A percentile compares a stretch with the other conserved stretches of the same genome.
These are phyloP conservation scores for Lactarius tabidus DNA, from an alignment of 768 basidiomycete species.

Conservation along the genomic window DNA sequence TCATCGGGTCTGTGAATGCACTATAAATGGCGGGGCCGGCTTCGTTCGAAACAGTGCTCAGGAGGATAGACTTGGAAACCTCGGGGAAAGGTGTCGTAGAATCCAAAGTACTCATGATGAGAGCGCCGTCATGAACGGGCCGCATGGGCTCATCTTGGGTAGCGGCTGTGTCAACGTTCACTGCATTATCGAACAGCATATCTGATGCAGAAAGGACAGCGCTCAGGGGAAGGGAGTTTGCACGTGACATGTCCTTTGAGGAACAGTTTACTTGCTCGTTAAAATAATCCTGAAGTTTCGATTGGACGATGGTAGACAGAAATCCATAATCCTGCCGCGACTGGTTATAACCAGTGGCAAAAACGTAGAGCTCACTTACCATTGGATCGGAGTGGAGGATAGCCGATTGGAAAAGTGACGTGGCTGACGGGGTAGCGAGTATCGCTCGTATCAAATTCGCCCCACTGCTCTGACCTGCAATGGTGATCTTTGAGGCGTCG, in stretches of 20 bases:
- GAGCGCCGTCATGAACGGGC: slow-evolving; percentile 60
- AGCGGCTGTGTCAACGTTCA: slow-evolving; percentile 48
- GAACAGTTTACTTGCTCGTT: slow-evolving; percentile 46
- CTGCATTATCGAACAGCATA: slow-evolving; percentile 42
- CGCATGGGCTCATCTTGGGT: slow-evolving; percentile 57
- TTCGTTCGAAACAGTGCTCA: slow-evolving; percentile 71
- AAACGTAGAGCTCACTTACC: slow-evolving; percentile 38
- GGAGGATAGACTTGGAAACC: slow-evolving; percentile 59
- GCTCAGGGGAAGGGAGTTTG: slow-evolving; percentile 44
- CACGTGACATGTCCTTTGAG: slow-evolving; percentile 46
- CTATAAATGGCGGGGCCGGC: slow-evolving; percentile 60
- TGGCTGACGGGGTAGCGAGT: slow-evolving; percentile 66
- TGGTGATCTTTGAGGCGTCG: slow-evolving; percentile 55
- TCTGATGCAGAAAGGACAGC: slow-evolving; percentile 52
- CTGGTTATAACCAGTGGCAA: neutral
- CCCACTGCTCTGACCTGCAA: slow-evolving; percentile 83
- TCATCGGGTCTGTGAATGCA: slow-evolving; percentile 39
- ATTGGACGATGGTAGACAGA: slow-evolving; percentile 50
- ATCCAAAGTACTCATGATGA: slow-evolving; percentile 65
- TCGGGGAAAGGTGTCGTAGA: slow-evolving; percentile 55
- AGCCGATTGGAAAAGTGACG: slow-evolving; percentile 67
- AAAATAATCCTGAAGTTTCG: slow-evolving; percentile 50
- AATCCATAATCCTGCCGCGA: slow-evolving; percentile 64
- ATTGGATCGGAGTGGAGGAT: slow-evolving; percentile 88
- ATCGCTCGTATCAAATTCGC: slow-evolving; percentile 75